Evolutionary conservation across 805 yeast species (phyloP), one percentile per base, ranked within the genome.

Genomic region (Tetrapisispora fleetii): DNA sequence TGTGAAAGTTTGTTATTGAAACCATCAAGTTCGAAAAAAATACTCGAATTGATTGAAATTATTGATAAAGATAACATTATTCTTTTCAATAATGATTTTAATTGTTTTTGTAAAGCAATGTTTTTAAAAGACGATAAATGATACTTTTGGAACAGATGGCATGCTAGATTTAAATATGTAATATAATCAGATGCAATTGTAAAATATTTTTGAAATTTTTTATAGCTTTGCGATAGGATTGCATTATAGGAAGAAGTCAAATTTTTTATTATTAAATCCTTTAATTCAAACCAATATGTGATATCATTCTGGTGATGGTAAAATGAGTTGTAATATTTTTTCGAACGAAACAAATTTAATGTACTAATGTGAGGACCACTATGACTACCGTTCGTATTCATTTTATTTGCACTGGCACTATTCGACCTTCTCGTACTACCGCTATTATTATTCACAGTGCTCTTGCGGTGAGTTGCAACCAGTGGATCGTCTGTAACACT

Each of bases 261-360:
- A 42, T 77, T 69, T 53, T 68, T 74, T 16, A 71, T 62, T 43
- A 81, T 72, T 6, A 72, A 68, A 44, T 73, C 75, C 40, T 71
- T 68, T 38, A 82, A 61, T 21, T 73, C 78, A 3, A 77, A 68
- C 91, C 91, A 85, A 11, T 71, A 69, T 19, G 71, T 67, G 22
- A 82, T 67, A 59, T 85, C 91, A 11, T 75, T 64, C 13, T 80
- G 75, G 50, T 80, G 81, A 48, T 71, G 71, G 58, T 81, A 81
- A 59, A 83, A 83, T 10, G 78, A 52, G 11, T 67, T 73, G n/a
- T 11, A 11, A 40, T 40, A 40, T 40, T 40, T 40, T 30, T 40
- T 5, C 72, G 71, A 40, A 10, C 24, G 21, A 13, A 27, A 40
- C 18, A 40, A 19, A 30, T 40, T 40, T 13, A 32, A 22, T 22